Percentiles rank a stretch among this genome's conserved stretches.
Conservation (phyloP, 495 filamentous ascomycete genomes). For the Podospora didyma region DNA sequence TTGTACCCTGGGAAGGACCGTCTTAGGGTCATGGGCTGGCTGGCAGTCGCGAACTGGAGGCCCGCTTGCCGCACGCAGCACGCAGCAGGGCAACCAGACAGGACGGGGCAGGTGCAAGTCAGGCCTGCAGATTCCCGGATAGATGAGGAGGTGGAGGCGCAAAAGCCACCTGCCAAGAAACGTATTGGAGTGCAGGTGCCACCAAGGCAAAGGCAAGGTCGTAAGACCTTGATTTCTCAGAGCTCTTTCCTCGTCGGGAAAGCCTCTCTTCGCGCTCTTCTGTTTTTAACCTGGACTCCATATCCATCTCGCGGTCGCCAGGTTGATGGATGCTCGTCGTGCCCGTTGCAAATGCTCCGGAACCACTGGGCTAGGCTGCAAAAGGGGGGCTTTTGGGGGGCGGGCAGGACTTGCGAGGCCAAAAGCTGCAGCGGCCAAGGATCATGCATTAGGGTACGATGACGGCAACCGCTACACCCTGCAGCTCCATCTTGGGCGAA, state of each 20-base stretch:
- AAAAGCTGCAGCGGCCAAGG: background rate
- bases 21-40: no score
- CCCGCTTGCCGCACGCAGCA: no score
- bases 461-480: background rate
- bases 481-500: no score
- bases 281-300: background rate
- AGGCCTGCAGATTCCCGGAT: no score
- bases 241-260: no score
- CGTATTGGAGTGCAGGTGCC: constrained; percentile 18
- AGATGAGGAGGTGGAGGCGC: background rate
- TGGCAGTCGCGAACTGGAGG: no score
- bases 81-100: no score
- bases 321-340: background rate
- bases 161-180: constrained; percentile 13
- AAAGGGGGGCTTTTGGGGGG: background rate
- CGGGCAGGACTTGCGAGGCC: background rate
- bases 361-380: constrained; percentile 3
- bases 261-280: background rate
- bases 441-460: constrained; percentile 6
- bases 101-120: no score
- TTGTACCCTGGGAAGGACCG: no score
- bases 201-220: constrained; percentile 15
- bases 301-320: background rate
- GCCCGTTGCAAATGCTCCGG: constrained; percentile 23
- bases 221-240: constrained; percentile 16